These are phyloP conservation scores for Trichoderma asperelloides DNA, from an alignment of 495 filamentous ascomycete species.

Conservation along the genomic window DNA sequence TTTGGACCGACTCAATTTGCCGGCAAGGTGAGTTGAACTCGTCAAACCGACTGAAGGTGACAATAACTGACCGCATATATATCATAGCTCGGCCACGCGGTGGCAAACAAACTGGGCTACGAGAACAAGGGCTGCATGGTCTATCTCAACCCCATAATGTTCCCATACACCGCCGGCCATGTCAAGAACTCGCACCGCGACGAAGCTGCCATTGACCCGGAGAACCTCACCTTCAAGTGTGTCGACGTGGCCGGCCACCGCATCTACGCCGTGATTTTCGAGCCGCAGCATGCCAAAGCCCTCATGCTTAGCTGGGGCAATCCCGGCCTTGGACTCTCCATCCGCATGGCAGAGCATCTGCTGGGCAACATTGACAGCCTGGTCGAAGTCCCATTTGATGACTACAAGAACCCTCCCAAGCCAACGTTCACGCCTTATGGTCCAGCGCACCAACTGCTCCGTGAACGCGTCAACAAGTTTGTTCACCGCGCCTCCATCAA, in stretches of 20 bases:
- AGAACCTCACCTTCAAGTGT: constrained; percentile 25
- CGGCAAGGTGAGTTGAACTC: constrained; percentile 11
- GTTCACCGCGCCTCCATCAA: constrained; percentile 21
- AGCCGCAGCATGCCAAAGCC: constrained; percentile 16
- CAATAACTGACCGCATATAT: constrained; percentile 10
- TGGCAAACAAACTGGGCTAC: constrained; percentile 19
- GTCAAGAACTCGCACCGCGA: constrained; percentile 19
- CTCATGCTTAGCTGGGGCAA: constrained; percentile 31
- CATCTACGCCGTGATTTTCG: constrained; percentile 30
- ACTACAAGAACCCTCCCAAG: constrained; percentile 10
- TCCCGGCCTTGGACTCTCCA: constrained; percentile 29
- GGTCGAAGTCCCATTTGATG: constrained; percentile 16
- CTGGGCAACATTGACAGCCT: constrained; percentile 24
- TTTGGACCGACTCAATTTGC: constrained; percentile 26
- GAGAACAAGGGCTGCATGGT: constrained; percentile 20
- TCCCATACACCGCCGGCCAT: constrained; percentile 16
- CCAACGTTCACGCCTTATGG: constrained; percentile 18
- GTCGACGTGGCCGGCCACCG: constrained; percentile 26
- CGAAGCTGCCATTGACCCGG: constrained; percentile 14
- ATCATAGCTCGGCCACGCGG: constrained; percentile 19
- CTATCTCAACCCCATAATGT: constrained; percentile 21
- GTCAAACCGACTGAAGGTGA: too few relatives aligned
- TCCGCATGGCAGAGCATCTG: constrained; percentile 28
- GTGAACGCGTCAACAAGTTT: constrained; percentile 27
- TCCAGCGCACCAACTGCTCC: constrained; percentile 20